phyloP scores from a whole-genome alignment of 371 early-diverging fungal genomes.

The Actinomortierella wolfii region DNA sequence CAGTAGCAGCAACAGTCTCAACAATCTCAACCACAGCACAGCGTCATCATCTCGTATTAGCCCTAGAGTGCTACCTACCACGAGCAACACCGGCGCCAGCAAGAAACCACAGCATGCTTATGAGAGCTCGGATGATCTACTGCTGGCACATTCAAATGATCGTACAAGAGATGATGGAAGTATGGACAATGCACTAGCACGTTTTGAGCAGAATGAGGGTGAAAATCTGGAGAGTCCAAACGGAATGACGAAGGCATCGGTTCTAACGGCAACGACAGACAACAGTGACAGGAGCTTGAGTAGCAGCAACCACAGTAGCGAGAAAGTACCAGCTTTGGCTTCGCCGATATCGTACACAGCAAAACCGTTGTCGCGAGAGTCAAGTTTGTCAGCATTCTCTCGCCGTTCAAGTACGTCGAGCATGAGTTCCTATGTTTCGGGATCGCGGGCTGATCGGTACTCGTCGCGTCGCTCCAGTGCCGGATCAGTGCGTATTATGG shows the following conservation, averaged over 20 bases:
- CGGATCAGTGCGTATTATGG: conserved; percentile 26
- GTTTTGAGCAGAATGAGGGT: too few relatives aligned
- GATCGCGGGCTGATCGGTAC: conserved; percentile 7
- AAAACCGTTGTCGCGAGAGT: conserved; percentile 17
- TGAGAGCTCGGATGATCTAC: conserved; percentile 11
- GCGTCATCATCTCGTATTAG: conserved; percentile 7
- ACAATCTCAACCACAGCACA: too few relatives aligned
- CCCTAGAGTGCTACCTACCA: conserved; percentile 7
- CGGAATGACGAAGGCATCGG: too few relatives aligned
- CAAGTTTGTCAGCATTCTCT: conserved; percentile 22
- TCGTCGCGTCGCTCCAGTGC: conserved; percentile 27
- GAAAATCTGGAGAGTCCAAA: too few relatives aligned
- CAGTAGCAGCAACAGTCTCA: not conserved
- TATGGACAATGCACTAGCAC: too few relatives aligned
- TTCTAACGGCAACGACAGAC: too few relatives aligned
- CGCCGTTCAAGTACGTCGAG: conserved; percentile 37
- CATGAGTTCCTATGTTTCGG: conserved; percentile 12
- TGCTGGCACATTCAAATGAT: conserved; percentile 5
- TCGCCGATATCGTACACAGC: too few relatives aligned
- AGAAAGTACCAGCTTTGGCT: too few relatives aligned
- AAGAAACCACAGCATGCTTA: not conserved
- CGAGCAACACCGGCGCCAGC: conserved; percentile 5
- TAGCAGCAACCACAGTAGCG: too few relatives aligned
- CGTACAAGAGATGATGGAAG: too few relatives aligned
- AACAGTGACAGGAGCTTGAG: not conserved